Conservation (phyloP, 2,329 filamentous ascomycete genomes). For the Orbilia oligospora region DNA sequence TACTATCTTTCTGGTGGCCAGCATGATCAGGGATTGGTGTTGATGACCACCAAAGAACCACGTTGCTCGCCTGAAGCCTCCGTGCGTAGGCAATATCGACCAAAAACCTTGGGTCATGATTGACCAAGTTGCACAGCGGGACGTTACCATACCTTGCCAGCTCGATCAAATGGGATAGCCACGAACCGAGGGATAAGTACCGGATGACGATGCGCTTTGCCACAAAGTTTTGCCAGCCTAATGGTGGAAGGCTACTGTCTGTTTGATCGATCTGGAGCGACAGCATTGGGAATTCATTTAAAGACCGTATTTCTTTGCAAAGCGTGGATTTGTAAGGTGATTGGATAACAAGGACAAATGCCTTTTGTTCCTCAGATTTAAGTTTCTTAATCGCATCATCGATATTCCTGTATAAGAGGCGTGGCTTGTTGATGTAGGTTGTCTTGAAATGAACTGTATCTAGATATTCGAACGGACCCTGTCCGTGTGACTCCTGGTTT, state of each 20-base stretch:
- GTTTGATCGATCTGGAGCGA: constrained; percentile 84
- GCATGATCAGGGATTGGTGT: constrained; percentile 92
- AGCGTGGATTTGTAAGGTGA: constrained; percentile 86
- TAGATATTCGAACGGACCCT: constrained; percentile 83
- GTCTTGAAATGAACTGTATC: constrained; percentile 87
- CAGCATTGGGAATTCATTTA: constrained; percentile 87
- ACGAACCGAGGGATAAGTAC: constrained; percentile 92
- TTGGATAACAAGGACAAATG: constrained; percentile 88
- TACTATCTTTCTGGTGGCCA: constrained; percentile 93
- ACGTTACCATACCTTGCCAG: constrained; percentile 93
- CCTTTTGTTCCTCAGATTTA: constrained; percentile 83
- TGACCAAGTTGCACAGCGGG: constrained; percentile 93
- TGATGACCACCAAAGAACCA: constrained; percentile 97
- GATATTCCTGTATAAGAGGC: constrained; percentile 90
- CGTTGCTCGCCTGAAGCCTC: constrained; percentile 87
- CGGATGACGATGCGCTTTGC: constrained; percentile 88
- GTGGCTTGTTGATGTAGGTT: constrained; percentile 86
- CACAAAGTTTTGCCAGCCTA: constrained; percentile 93
- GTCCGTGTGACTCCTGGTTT: constrained; percentile 77
- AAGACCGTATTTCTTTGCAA: constrained; percentile 84
- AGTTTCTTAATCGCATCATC: constrained; percentile 91
- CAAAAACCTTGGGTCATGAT: constrained; percentile 91
- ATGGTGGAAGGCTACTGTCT: constrained; percentile 88
- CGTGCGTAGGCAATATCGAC: constrained; percentile 97
- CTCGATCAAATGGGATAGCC: constrained; percentile 89